A percentile compares a stretch with the other conserved stretches of the same genome.
These are phyloP conservation scores for Ulota crispa DNA, from an alignment of 225 moss, liverwort and hornwort genomes.

Conservation along the genomic window DNA sequence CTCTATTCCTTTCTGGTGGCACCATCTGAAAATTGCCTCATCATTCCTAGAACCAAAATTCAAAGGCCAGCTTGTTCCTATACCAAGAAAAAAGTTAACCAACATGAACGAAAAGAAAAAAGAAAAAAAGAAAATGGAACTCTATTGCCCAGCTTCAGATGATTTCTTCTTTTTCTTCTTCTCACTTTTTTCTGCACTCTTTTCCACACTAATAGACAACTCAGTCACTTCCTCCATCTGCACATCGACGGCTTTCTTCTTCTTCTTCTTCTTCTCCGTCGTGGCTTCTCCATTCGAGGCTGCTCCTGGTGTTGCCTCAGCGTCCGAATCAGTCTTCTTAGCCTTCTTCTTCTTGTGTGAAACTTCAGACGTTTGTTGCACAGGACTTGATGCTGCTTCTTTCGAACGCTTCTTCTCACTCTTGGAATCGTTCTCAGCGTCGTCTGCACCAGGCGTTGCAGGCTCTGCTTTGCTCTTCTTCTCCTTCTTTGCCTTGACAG, in stretches of 20 bases:
- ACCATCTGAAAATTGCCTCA: constrained; percentile 49
- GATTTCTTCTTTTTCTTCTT: constrained; percentile 58
- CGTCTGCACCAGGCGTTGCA: not conserved
- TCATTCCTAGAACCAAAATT: constrained; percentile 45
- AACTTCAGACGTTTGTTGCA: constrained; percentile 49
- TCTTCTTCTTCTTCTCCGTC: constrained; percentile 81
- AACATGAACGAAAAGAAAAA: not conserved
- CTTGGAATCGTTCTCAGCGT: constrained; percentile 32
- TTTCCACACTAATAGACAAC: constrained; percentile 42
- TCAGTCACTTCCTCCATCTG: constrained; percentile 50
- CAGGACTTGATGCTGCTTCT: constrained; percentile 37
- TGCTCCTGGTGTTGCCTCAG: not conserved
- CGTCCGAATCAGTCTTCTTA: constrained; percentile 54
- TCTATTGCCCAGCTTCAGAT: constrained; percentile 48
- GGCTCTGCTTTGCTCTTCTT: constrained; percentile 45
- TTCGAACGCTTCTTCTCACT: constrained; percentile 67
- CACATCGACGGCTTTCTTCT: constrained; percentile 42
- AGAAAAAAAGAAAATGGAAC: not conserved
- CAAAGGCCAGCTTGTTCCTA: constrained; percentile 34
- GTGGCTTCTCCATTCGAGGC: constrained; percentile 45
- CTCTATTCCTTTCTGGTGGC: constrained; percentile 32
- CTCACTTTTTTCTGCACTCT: constrained; percentile 62
- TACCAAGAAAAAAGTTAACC: constrained; percentile 4
- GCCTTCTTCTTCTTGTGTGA: constrained; percentile 81
- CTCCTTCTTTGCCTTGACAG: constrained; percentile 41